Percentiles rank a stretch among this genome's conserved stretches.
These are phyloP conservation scores for Metschnikowia arizonensis DNA, from an alignment of 805 yeast species.

Conservation along the genomic window DNA sequence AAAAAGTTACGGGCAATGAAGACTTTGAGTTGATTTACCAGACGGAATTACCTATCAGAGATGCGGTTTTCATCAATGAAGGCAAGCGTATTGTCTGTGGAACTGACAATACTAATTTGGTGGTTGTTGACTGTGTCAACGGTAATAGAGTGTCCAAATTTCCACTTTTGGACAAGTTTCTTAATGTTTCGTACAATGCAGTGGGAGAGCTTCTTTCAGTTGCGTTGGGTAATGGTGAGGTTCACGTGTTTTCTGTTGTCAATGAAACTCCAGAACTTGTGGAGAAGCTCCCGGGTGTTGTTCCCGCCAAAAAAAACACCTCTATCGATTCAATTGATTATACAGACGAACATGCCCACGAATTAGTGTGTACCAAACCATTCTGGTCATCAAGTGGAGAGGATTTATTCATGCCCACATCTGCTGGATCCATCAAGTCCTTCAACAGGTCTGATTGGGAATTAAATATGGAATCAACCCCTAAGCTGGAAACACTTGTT, in stretches of 20 bases:
- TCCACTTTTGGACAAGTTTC: constrained; percentile 50
- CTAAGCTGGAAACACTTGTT: constrained; percentile 19
- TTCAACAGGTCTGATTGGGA: constrained; percentile 40
- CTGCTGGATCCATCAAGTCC: constrained; percentile 43
- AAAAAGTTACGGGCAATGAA: constrained; percentile 20
- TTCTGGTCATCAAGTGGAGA: constrained; percentile 74
- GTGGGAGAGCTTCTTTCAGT: constrained; percentile 55
- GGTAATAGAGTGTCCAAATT: constrained; percentile 30
- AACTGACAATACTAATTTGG: constrained; percentile 62
- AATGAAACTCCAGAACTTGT: constrained; percentile 53
- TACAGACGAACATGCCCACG: constrained; percentile 41
- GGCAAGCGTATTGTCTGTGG: constrained; percentile 58
- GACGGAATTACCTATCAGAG: constrained; percentile 47
- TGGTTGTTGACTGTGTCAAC: constrained; percentile 39
- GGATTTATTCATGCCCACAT: constrained; percentile 62
- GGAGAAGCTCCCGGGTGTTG: constrained; percentile 38
- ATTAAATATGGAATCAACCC: constrained; percentile 1
- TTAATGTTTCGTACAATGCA: constrained; percentile 52
- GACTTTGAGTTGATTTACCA: constrained; percentile 42
- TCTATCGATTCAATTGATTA: constrained; percentile 35
- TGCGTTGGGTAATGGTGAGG: constrained; percentile 55
- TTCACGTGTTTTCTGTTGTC: constrained; percentile 51
- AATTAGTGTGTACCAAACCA: constrained; percentile 48
- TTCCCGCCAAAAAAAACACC: constrained; percentile 35
- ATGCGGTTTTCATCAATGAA: constrained; percentile 54